These are phyloP conservation scores for Cucurbita ficifolia DNA, from an alignment of 306 rosid genomes.

Conservation along the genomic window DNA sequence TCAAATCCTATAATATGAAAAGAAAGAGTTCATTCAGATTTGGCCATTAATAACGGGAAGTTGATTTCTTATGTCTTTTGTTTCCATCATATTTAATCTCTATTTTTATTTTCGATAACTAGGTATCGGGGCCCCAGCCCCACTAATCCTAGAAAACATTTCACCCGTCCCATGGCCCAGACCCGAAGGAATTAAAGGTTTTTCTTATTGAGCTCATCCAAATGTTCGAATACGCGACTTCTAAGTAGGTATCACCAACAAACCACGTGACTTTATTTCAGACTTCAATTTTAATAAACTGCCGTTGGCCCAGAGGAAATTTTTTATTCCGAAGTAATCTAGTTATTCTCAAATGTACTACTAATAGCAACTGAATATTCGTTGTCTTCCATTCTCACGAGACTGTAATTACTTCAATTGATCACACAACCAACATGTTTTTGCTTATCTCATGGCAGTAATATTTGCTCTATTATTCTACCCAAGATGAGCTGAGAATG, in stretches of 20 bases:
- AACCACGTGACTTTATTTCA: too few species aligned
- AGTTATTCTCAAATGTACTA: background rate
- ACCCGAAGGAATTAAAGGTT: too few species aligned
- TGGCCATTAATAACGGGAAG: background rate
- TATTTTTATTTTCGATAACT: too few species aligned
- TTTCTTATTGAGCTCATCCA: too few species aligned
- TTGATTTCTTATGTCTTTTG: background rate
- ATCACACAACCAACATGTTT: background rate
- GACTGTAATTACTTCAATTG: background rate
- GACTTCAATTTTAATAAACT: background rate
- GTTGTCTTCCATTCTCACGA: background rate
- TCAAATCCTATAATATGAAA: slow-evolving; percentile 2
- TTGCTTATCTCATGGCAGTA: background rate
- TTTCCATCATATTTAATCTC: background rate
- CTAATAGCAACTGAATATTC: background rate
- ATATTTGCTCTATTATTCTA: background rate
- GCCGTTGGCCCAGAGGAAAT: background rate
- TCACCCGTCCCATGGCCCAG: too few species aligned
- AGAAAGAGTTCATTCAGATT: background rate
- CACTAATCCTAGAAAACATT: too few species aligned
- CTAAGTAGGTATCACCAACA: too few species aligned
- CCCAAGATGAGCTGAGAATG: background rate
- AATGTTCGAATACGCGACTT: too few species aligned
- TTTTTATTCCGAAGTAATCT: background rate
- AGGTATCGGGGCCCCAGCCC: too few species aligned